Base-by-base conservation (phyloP, 2,329 filamentous ascomycete species). In the Diaporthe sp. region DNA sequence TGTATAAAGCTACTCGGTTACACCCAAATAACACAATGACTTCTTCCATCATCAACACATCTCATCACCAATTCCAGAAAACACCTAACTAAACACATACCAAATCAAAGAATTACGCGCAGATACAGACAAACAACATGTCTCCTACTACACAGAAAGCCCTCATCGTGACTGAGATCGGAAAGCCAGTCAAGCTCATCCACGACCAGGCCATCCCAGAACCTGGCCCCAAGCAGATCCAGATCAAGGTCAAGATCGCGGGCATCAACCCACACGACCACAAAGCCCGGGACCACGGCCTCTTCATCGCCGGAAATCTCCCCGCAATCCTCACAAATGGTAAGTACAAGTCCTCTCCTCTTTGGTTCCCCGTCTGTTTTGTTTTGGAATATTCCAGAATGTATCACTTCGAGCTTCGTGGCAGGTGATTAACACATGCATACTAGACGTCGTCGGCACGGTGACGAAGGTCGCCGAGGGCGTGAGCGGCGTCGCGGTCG, bases 221-320 rank as follows among this genome's bases (percentile, higher is more conserved):
- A 31, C 83, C 84, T 8, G 79, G 78, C 22, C 72, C 77, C 34
- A 77, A 80, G 62, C 78, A 86, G 76, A 78, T 87, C 17, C 83
- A 82, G 5, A 49, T 88, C 70, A 83, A 82, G 61, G 80, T 87
- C 37, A 90, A 79, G 3, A 80, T 84, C 19, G 81, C 79, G 37
- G 83, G 81, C 10, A 74, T 82, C 37, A 79, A 79, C 39, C 77
- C 77, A 4, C 84, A 86, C 73, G 85, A 87, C 78, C 77, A 82
- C n/a, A 85, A 85, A 72, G 77, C 77, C 19, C 82, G 84, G 12
- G 83, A 85, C 74, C 39, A 17, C 0, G 82, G 82, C 8, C 80
- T 86, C n/a, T 84, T 85, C 74, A 81, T 84, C 69, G 75, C 79
- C 25, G 76, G 80, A 19, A 59, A 76, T 10, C 79, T 83, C 0